Evolutionary conservation across 2,329 filamentous ascomycete genomes (phyloP), one percentile per base, ranked within the genome.

Genomic region (Bimuria novae-zelandiae): DNA sequence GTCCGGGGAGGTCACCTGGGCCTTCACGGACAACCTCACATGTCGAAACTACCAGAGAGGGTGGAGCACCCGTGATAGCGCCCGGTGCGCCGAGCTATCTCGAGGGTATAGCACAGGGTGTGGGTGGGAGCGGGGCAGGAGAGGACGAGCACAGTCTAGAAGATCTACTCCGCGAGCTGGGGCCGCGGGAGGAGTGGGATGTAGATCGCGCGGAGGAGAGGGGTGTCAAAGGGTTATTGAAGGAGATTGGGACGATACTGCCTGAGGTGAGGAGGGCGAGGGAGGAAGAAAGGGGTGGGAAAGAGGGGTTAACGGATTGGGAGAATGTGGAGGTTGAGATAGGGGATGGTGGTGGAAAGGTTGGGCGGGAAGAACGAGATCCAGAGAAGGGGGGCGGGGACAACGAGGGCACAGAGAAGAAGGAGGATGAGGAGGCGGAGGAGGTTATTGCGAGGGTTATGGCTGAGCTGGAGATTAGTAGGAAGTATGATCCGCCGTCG

Each of bases 141-240:
- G 75, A 73, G 44, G 76, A 79, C 49, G 79, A 79, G 51, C 73
- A 73, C 59, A 76, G 69, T 22, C 59, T 81, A n/a, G 78, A 80
- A 27, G 75, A 79, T 49, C 57, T 81, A 17, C 60, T 81, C 6
- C 69, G 66, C 14, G 77, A 80, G 54, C 59, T 81, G 3, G 62
- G 67, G 23, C 22, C 27, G 17, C 63, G 66, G 42, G 73, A 74
- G 42, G 68, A 76, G 36, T 78, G 76, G 73, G 72, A 72, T 46
- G 52, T 79, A 6, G 63, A 68, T 19, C 65, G 61, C 7, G 65
- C 72, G 32, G 78, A 80, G 47, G 65, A 75, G 44, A 69, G 69
- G 45, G 70, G 77, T 60, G 70, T 80, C 8, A 67, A 70, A 23
- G 65, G 60, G 45, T 52, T 80, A 37, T 54, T 80, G 47, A 68